These are phyloP conservation scores for Cucurbita maxima DNA, from an alignment of 306 rosid genomes.

Conservation along the genomic window DNA sequence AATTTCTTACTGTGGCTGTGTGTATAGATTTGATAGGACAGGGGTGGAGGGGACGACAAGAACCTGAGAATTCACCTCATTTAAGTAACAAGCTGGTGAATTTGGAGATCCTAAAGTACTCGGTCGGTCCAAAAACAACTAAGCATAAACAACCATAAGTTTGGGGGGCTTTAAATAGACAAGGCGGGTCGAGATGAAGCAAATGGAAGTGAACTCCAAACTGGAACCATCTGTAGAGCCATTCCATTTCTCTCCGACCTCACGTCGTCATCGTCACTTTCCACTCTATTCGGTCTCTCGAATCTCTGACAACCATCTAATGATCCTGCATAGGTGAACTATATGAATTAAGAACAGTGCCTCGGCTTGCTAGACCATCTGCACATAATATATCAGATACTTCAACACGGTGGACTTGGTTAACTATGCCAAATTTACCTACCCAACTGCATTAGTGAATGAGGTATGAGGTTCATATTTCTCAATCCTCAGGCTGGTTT, in stretches of 20 bases:
- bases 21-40: background rate
- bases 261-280: background rate
- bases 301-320: background rate
- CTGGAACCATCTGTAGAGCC: background rate
- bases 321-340: background rate
- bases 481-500: conserved; percentile 37
- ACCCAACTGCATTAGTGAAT: background rate
- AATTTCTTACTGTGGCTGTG: background rate
- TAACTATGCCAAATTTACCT: background rate
- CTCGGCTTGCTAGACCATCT: background rate
- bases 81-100: conserved; percentile 7
- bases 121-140: conserved; percentile 4
- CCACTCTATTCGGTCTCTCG: background rate
- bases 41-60: no score
- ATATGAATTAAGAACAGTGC: background rate
- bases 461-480: conserved; percentile 21
- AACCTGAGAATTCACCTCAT: background rate
- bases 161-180: background rate
- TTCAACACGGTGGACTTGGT: background rate
- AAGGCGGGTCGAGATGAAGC: background rate
- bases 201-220: background rate
- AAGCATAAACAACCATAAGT: conserved; percentile 1
- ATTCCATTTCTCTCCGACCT: background rate
- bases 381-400: background rate
- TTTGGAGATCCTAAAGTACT: conserved; percentile 8